Evolutionary conservation across 257 asterid species (phyloP), one percentile per base, ranked within the genome.

Genomic region (Orobanche coerulescens): DNA sequence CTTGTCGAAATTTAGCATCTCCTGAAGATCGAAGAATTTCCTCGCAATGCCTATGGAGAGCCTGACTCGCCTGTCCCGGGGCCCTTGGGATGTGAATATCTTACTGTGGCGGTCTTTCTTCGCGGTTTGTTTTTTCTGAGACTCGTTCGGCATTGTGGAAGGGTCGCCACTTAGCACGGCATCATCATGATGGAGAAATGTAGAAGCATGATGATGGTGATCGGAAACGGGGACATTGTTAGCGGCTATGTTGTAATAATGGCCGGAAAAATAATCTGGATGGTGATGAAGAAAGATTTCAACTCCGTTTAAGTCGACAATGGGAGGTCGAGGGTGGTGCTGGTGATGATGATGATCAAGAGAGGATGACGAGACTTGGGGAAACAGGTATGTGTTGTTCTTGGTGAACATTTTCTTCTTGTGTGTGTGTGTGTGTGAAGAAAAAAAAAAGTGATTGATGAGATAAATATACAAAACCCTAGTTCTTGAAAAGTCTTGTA

Each of bases 21-120:
- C 96, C 76, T 90, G 97, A 28, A 90, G 93, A 54, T 86, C 96
- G 54, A 90, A 90, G 79, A 91, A 91, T 81, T 79, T 83, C 2
- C 89, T 68, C 1, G 96, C 96, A 64, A 88, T 79, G 71, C 78
- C 88, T 11, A 85, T 85, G n/a, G 96, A 91, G 12, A 91, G 81
- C 57, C 97, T 66, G 4, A 91, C 94, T 24, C 97, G 70, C 69
- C 98, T 72, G 42, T 91, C 96, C 46, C 98, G 75, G 1, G 83
- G 88, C 15, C 98, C 98, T 42, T 81, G 87, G 7, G 98, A 68
- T 4, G 98, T 91, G 70, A 67, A 56, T 58, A 91, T 88, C 57
- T 91, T 91, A 78, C 92, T 85, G 78, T 91, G 95, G 0, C 95
- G 74, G 23, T 85, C 94, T 23, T 76, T 82, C 37, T 81, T 88